Conservation (phyloP, 306 rosid genomes). For the Abrus precatorius region DNA sequence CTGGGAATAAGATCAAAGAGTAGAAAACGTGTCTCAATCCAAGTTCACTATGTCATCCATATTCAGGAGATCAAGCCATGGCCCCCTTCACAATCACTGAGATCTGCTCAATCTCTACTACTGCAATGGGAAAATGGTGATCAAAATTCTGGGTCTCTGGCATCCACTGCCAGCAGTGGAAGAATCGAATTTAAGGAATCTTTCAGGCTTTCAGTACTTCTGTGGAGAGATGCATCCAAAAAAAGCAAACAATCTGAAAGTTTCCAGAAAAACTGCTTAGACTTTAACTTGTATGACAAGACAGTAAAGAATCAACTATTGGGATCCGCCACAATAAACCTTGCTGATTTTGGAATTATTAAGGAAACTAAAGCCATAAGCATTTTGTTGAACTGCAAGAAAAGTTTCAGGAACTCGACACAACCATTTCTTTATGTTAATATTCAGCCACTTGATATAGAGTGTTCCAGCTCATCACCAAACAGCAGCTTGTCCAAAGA, state of each 20-base stretch:
- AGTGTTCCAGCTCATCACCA: conserved; percentile 69
- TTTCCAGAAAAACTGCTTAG: conserved; percentile 75
- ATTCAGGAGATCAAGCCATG: conserved; percentile 84
- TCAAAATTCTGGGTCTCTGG: conserved; percentile 58
- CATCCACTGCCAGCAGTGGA: conserved; percentile 53
- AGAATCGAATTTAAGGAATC: conserved; percentile 62
- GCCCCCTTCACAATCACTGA: conserved; percentile 71
- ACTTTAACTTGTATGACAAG: conserved; percentile 76
- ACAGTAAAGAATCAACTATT: conserved; percentile 65
- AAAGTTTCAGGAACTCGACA: conserved; percentile 59
- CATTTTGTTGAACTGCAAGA: conserved; percentile 69
- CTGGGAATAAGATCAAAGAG: conserved; percentile 81
- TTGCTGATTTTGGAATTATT: conserved; percentile 74
- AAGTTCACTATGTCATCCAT: conserved; percentile 68
- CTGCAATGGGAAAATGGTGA: conserved; percentile 86
- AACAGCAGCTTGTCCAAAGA: conserved; percentile 63
- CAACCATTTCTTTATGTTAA: conserved; percentile 68
- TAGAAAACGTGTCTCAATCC: conserved; percentile 59
- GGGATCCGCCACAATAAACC: conserved; percentile 70
- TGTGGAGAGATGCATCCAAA: conserved; percentile 65
- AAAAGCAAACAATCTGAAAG: conserved; percentile 54
- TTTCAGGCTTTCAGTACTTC: conserved; percentile 63
- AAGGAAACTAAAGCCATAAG: conserved; percentile 57
- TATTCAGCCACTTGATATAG: conserved; percentile 69
- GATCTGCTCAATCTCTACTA: conserved; percentile 61